phyloP scores from a whole-genome alignment of 371 early-diverging fungal genomes.

The Syncephalastrum racemosum region DNA sequence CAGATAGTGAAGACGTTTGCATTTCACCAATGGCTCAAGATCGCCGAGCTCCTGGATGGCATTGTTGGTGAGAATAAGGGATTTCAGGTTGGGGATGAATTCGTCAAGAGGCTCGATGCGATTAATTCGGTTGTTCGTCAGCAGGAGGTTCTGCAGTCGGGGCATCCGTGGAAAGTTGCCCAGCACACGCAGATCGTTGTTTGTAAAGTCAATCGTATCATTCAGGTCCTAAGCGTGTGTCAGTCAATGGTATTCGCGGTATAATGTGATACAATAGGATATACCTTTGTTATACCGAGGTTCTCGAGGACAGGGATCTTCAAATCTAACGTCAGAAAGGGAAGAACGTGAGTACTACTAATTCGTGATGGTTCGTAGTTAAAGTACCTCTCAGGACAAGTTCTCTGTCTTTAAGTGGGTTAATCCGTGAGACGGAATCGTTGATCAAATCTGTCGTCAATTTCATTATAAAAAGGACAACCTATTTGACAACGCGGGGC shows the following conservation, averaged over 20 bases:
- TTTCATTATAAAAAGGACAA: slow-evolving; percentile 47
- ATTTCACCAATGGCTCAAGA: slow-evolving; percentile 67
- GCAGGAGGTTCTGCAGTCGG: slow-evolving; percentile 76
- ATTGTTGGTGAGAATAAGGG: slow-evolving; percentile 88
- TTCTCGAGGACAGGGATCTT: slow-evolving; percentile 93
- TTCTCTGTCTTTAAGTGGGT: slow-evolving; percentile 88
- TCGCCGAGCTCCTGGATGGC: slow-evolving; percentile 79
- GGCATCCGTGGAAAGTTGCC: slow-evolving; percentile 87
- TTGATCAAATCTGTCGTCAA: slow-evolving; percentile 79
- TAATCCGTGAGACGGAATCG: slow-evolving; percentile 72
- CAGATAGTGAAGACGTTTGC: slow-evolving; percentile 61
- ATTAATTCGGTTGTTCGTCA: slow-evolving; percentile 86
- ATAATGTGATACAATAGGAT: background rate
- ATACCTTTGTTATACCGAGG: slow-evolving; percentile 87
- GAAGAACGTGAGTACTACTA: background rate
- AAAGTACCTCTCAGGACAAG: slow-evolving; percentile 80
- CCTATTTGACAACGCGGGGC: too few species aligned
- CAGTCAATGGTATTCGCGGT: background rate
- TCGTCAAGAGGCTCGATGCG: slow-evolving; percentile 67
- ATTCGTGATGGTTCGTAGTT: background rate
- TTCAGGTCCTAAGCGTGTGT: slow-evolving; percentile 68
- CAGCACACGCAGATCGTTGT: slow-evolving; percentile 85
- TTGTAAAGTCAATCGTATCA: slow-evolving; percentile 91
- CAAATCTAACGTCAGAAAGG: slow-evolving; percentile 51
- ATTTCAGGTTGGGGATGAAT: slow-evolving; percentile 74